Base-by-base conservation (phyloP, 2,329 filamentous ascomycete species). In the Monilinia vaccinii-corymbosi region DNA sequence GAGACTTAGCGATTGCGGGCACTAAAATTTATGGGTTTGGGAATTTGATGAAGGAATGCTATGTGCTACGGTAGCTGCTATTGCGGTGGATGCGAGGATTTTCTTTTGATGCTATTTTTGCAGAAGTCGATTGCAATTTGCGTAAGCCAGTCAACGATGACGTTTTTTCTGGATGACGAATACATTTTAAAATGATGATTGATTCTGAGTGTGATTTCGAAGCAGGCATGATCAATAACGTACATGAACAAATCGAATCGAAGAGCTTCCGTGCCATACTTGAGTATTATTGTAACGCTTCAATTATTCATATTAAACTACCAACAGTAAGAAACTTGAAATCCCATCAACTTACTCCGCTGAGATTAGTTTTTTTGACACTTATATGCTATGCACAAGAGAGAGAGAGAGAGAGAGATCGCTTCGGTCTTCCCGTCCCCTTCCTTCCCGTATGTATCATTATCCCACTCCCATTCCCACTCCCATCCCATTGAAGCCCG, bases 1-100 rank as follows among this genome's bases (percentile, higher is more conserved):
- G 38, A 32, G 38, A 44, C 38, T 53, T 53, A 55, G 51, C 51
- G 51, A 55, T 55, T 32, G 38, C 18, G 51, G 51, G 51, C 14
- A 55, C 38, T 32, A 55, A 55, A 55, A 42, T 44, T 16, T 34
- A 8, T 28, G 51, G 51, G 23, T 55, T 55, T 38, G 51, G 38
- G 45, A 44, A 31, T 55, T 44, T 44, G 51, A 45, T 44, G 51
- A n/a, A 23, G 51, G 38, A 25, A 32, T 32, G 25, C 28, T 53
- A 42, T 44, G 50, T 53, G 38, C 36, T 53, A 44, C 16, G 25
- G 38, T 31, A 32, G 51, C 51, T 55, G 4, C 38, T 44, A 23
- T 55, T 44, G 51, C 28, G 28, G 45, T 44, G 25, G 38, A 53
- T 53, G 50, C 36, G 25, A 52, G 18, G 25, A 53, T 31, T 45